Evolutionary conservation across 345 rosid genomes (phyloP).

Genomic region (Murraya koenigii): DNA sequence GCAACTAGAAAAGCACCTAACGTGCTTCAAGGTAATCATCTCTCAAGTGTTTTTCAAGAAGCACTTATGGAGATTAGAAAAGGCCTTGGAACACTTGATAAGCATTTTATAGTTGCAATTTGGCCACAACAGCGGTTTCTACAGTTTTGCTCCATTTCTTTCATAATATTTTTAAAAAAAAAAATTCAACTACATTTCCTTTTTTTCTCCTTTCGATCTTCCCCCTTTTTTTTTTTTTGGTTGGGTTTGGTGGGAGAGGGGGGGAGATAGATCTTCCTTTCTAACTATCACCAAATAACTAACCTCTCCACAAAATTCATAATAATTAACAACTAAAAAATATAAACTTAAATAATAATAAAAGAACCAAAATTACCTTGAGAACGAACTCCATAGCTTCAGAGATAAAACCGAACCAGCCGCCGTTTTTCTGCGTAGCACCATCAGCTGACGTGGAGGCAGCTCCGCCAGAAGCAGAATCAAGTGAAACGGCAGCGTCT

Average conservation of each 20-base stretch:
- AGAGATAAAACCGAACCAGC: conserved; percentile 93
- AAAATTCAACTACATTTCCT: not conserved
- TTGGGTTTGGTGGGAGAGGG: too few species aligned
- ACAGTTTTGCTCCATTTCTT: not conserved
- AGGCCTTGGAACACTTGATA: not conserved
- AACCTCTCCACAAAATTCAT: not conserved
- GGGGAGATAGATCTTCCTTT: too few species aligned
- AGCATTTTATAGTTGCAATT: not conserved
- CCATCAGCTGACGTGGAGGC: conserved; percentile 45
- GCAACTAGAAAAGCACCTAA: not conserved
- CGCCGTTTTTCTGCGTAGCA: conserved; percentile 67
- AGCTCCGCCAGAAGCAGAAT: conserved; percentile 41
- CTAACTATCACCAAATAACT: not conserved
- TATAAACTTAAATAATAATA: not conserved
- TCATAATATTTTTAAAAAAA: not conserved
- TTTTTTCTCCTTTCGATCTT: too few species aligned
- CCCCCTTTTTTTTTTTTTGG: too few species aligned
- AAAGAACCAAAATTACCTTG: conserved; percentile 44
- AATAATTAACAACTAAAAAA: not conserved
- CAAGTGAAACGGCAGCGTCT: conserved; percentile 71
- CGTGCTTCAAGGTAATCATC: too few species aligned
- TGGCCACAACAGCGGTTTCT: not conserved
- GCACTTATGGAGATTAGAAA: not conserved
- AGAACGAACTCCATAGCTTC: conserved; percentile 87
- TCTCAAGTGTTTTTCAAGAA: not conserved